Base-by-base conservation (phyloP, 352 stramenopile genomes). In the Phytophthora ohioensis region DNA sequence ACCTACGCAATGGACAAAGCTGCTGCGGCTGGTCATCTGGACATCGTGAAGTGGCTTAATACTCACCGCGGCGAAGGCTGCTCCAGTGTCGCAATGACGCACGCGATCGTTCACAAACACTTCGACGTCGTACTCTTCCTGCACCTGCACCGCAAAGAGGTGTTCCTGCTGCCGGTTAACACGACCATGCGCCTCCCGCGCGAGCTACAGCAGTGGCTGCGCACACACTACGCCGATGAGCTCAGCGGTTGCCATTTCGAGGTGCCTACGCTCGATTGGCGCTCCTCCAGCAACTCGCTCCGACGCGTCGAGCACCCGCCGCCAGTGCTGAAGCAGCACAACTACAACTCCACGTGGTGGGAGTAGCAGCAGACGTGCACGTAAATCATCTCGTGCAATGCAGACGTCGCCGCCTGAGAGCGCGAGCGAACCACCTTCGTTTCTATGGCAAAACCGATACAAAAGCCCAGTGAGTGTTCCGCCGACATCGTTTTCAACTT, bases 81-180 rank as follows among this genome's bases (percentile, higher is more conserved):
- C 43, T 63, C 55, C 12, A 47, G 21, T 2, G 31, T 32, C n/a
- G 54, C 61, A 2, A 66, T 75, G 55, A 57, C 35, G 5, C 34
- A 17, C 8, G 67, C 61, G 2, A 45, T 62, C 32, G 9, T 21
- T 9, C 5, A 21, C 7, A n/a, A 15, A 5, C 61, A 71, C 17
- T 69, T 75, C 4, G 57, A 72, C 5, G 57, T 76, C 4, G 31
- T 63, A n/a, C 0, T 69, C 11, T 76, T 57, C 36, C 34, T 76
- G n/a, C 57, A 76, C 30, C 21, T 41, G 21, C 49, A 75, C 32
- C 62, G 36, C 8, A 34, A 59, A 8, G 36, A 64, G 15, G 34
- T 42, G 1, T 68, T 69, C 27, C 5, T 32, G 1, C 9, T 68
- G 9, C 43, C 35, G 11, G 17, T 35, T 5, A 64, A 63, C 30